These are phyloP conservation scores for Candida quercuum DNA, from an alignment of 805 yeast species.

Conservation along the genomic window DNA sequence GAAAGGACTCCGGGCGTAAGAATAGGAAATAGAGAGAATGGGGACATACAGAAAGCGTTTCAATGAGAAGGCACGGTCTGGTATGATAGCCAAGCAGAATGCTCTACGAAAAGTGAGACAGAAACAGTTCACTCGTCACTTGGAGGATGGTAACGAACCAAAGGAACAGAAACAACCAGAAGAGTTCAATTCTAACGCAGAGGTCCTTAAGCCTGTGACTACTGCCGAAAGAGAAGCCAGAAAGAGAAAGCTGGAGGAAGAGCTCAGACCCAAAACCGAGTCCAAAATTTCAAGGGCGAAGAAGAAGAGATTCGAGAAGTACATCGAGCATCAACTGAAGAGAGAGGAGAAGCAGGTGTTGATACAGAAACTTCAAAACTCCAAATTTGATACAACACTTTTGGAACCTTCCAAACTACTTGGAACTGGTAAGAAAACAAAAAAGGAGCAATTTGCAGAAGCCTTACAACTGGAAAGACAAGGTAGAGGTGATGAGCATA, in stretches of 20 bases:
- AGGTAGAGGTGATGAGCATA: slow-evolving; percentile 62
- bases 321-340: slow-evolving; percentile 84
- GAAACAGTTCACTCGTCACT: slow-evolving; percentile 55
- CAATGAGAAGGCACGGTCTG: slow-evolving; percentile 82
- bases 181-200: slow-evolving; percentile 50
- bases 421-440: slow-evolving; percentile 70
- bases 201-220: slow-evolving; percentile 55
- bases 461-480: slow-evolving; percentile 68
- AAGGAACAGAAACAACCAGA: slow-evolving; percentile 15
- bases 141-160: slow-evolving; percentile 33
- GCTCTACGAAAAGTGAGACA: slow-evolving; percentile 63
- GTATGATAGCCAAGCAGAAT: slow-evolving; percentile 76
- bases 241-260: slow-evolving; percentile 58
- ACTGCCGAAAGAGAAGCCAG: slow-evolving; percentile 57
- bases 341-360: slow-evolving; percentile 82
- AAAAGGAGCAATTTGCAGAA: slow-evolving; percentile 63
- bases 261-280: slow-evolving; percentile 56
- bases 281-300: slow-evolving; percentile 66
- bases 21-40: slow-evolving; percentile 39
- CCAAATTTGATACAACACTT: slow-evolving; percentile 60
- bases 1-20: not conserved
- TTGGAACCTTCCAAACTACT: slow-evolving; percentile 70
- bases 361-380: slow-evolving; percentile 61
- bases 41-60: slow-evolving; percentile 77
- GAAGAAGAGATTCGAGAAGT: slow-evolving; percentile 79